Evolutionary conservation across 1,284 basidiomycete species (phyloP).

Genomic region (Apiotrichum gracile): DNA sequence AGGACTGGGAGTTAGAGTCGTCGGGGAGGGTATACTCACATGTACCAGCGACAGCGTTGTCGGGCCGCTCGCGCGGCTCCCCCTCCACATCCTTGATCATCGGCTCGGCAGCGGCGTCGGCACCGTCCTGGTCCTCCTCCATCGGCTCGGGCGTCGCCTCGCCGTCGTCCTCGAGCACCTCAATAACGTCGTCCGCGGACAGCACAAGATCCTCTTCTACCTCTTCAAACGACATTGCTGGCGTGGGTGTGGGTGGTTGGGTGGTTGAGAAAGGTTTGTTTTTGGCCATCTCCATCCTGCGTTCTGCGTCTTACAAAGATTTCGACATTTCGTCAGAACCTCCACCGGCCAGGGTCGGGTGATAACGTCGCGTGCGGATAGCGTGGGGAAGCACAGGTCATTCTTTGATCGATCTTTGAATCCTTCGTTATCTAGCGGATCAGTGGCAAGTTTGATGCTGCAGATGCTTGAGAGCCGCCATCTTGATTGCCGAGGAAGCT

Average conservation of each 20-base stretch:
- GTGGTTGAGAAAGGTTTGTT: neutral
- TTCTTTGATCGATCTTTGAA: no score
- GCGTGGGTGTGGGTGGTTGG: neutral
- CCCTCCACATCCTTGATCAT: slow-evolving; percentile 19
- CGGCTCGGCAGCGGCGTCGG: slow-evolving; percentile 35
- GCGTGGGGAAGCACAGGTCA: no score
- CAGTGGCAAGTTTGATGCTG: no score
- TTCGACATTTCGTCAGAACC: neutral
- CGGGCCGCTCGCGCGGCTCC: slow-evolving; percentile 16
- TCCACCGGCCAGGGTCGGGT: neutral
- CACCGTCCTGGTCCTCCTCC: slow-evolving; percentile 45
- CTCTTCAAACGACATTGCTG: neutral
- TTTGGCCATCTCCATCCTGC: no score
- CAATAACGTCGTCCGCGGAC: slow-evolving; percentile 19
- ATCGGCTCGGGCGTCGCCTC: slow-evolving; percentile 43
- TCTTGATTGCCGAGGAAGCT: no score
- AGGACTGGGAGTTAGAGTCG: slow-evolving; percentile 32
- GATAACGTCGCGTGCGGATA: no score
- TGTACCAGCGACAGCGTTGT: slow-evolving; percentile 24
- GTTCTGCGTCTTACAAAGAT: no score
- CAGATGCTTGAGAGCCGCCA: no score
- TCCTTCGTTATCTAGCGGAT: no score
- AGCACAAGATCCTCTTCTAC: slow-evolving; percentile 11
- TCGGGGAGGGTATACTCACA: slow-evolving; percentile 11
- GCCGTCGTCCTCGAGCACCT: slow-evolving; percentile 56